Evolutionary conservation across 805 yeast species (phyloP).

Genomic region (Jamesozyma rosinii): DNA sequence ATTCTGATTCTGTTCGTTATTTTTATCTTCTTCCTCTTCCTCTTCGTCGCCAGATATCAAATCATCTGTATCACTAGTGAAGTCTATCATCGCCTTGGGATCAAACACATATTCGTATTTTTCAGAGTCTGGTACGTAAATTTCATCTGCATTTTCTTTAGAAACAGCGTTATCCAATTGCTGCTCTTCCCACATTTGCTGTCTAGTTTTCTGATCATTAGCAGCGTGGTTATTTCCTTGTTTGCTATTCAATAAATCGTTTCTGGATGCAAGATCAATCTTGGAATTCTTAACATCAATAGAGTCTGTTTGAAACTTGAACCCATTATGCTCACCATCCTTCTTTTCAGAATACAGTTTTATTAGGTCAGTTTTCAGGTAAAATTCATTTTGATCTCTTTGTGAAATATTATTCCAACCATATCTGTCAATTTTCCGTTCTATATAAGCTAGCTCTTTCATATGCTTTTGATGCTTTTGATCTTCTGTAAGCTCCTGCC

Average conservation of each 20-base stretch:
- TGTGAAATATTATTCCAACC: constrained; percentile 48
- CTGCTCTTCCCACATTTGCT: constrained; percentile 31
- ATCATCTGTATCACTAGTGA: constrained; percentile 36
- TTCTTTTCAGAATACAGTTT: constrained; percentile 35
- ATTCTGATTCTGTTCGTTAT: constrained; percentile 20
- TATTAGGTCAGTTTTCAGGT: constrained; percentile 42
- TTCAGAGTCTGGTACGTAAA: constrained; percentile 24
- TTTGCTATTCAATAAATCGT: background rate
- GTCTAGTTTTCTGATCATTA: constrained; percentile 25
- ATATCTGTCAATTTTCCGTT: constrained; percentile 38
- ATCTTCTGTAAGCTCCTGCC: constrained; percentile 6
- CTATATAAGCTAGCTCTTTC: constrained; percentile 41
- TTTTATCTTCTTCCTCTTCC: constrained; percentile 28
- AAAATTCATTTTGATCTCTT: constrained; percentile 44
- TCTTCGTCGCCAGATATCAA: constrained; percentile 25
- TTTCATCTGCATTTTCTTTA: constrained; percentile 19
- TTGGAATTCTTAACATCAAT: constrained; percentile 27
- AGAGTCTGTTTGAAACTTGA: constrained; percentile 50
- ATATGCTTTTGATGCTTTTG: constrained; percentile 37
- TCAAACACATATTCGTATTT: constrained; percentile 73
- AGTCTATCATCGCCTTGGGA: constrained; percentile 50
- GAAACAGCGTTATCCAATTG: constrained; percentile 23
- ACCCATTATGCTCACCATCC: constrained; percentile 33
- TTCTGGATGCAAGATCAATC: constrained; percentile 8
- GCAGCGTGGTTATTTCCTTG: background rate